Evolutionary conservation across 805 yeast genomes (phyloP).

Genomic region (Deakozyma indianensis): DNA sequence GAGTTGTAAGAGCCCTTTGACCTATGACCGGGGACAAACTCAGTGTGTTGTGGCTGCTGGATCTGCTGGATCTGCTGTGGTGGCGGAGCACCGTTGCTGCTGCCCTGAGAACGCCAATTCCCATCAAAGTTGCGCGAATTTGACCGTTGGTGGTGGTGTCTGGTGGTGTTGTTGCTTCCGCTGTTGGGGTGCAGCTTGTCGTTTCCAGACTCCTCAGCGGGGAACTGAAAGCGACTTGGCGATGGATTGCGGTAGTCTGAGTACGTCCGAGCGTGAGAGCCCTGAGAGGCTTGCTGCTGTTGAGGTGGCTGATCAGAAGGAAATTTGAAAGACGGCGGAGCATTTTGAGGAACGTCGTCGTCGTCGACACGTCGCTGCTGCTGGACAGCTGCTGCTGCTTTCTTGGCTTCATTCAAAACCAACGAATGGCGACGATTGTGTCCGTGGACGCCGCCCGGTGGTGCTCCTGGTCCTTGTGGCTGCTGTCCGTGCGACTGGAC

Average conservation of each 20-base stretch:
- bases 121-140: conserved; percentile 2
- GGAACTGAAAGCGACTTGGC: conserved; percentile 52
- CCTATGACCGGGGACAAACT: conserved; percentile 68
- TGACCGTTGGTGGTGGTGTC: conserved; percentile 2
- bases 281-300: not conserved
- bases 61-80: conserved; percentile 23
- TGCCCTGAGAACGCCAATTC: conserved; percentile 30
- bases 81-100: conserved; percentile 41
- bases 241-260: conserved; percentile 16
- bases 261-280: conserved; percentile 9
- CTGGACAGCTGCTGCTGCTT: conserved; percentile 89
- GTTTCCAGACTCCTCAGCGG: conserved; percentile 25
- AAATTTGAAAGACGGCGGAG: conserved; percentile 35
- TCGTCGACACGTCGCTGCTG: conserved; percentile 31
- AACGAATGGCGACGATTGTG: conserved; percentile 86
- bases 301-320: conserved; percentile 27
- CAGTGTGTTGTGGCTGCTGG: too few relatives aligned
- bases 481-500: conserved; percentile 2
- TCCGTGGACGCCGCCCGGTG: conserved; percentile 28
- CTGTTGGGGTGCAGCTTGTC: not conserved
- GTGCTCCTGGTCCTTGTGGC: conserved; percentile 9
- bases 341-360: conserved; percentile 6
- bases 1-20: conserved; percentile 47
- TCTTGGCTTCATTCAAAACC: conserved; percentile 83
- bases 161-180: not conserved